phyloP scores from a whole-genome alignment of 108 stramenopile genomes.

The Fragilaria crotonensis region DNA sequence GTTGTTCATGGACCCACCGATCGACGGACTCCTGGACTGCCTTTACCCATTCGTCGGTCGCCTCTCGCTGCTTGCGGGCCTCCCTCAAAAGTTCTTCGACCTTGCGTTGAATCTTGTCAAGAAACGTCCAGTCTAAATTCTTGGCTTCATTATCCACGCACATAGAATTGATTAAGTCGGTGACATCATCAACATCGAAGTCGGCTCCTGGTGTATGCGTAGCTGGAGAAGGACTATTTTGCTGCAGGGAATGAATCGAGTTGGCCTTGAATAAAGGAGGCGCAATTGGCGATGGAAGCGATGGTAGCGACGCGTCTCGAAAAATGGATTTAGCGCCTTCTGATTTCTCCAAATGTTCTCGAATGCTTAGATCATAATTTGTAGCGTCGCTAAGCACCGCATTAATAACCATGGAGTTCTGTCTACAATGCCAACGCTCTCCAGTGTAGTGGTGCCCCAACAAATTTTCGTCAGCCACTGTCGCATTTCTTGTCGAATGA shows the following conservation, averaged over 20 bases:
- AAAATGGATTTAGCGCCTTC: neutral
- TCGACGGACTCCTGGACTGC: conserved; percentile 28
- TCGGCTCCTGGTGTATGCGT: neutral
- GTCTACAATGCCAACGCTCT: no score
- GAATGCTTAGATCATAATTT: neutral
- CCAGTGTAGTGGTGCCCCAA: no score
- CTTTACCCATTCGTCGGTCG: conserved; percentile 30
- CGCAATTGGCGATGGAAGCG: neutral
- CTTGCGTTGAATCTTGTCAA: neutral
- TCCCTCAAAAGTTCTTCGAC: conserved; percentile 3
- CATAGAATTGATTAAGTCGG: neutral
- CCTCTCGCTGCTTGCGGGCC: conserved; percentile 31
- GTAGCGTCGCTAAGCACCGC: no score
- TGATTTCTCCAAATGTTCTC: neutral
- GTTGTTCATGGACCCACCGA: conserved; percentile 37
- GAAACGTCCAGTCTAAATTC: neutral
- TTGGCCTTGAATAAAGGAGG: neutral
- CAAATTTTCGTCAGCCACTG: no score
- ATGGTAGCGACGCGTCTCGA: neutral
- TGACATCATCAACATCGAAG: neutral
- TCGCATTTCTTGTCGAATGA: no score
- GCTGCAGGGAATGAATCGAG: neutral
- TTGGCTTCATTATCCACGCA: neutral
- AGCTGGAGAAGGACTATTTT: neutral
- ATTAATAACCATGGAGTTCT: no score